These are phyloP conservation scores for Starmerella bombi DNA, from an alignment of 805 yeast species.

Conservation along the genomic window DNA sequence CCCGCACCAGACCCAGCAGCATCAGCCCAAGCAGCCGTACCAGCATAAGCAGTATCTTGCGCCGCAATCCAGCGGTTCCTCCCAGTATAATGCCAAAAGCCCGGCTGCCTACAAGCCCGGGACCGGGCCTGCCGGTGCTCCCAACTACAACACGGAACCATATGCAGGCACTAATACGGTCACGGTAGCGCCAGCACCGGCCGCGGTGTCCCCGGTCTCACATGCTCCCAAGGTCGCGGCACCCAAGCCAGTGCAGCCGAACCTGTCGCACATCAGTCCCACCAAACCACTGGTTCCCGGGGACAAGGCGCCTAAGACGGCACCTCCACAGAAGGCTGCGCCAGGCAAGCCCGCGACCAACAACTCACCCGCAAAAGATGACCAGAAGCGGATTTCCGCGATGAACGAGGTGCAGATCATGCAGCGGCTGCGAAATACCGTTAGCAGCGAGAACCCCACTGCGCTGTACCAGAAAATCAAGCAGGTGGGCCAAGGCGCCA, in stretches of 20 bases:
- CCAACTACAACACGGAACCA: too few relatives aligned
- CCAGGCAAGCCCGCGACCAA: background rate
- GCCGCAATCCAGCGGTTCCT: background rate
- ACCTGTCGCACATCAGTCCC: too few relatives aligned
- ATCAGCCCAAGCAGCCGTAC: background rate
- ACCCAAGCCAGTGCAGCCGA: background rate
- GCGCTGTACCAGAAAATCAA: conserved; percentile 40
- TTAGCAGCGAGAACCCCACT: conserved; percentile 74
- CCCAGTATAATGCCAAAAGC: too few relatives aligned
- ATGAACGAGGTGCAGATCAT: conserved; percentile 81
- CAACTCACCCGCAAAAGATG: conserved; percentile 26
- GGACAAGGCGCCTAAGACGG: conserved; percentile 29
- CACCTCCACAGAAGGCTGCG: conserved; percentile 29
- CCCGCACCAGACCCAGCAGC: background rate
- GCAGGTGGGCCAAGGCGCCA: conserved; percentile 96
- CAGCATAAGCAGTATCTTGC: background rate
- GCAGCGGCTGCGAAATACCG: conserved; percentile 69
- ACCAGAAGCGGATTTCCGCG: conserved; percentile 42
- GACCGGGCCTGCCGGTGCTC: too few relatives aligned
- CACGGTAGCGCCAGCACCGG: too few relatives aligned
- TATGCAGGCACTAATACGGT: too few relatives aligned
- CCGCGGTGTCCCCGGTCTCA: too few relatives aligned
- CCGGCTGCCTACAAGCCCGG: too few relatives aligned
- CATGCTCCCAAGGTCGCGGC: too few relatives aligned
- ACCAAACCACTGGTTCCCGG: background rate